Evolutionary conservation across 306 rosid species (phyloP).

Genomic region (Biancaea sappan): DNA sequence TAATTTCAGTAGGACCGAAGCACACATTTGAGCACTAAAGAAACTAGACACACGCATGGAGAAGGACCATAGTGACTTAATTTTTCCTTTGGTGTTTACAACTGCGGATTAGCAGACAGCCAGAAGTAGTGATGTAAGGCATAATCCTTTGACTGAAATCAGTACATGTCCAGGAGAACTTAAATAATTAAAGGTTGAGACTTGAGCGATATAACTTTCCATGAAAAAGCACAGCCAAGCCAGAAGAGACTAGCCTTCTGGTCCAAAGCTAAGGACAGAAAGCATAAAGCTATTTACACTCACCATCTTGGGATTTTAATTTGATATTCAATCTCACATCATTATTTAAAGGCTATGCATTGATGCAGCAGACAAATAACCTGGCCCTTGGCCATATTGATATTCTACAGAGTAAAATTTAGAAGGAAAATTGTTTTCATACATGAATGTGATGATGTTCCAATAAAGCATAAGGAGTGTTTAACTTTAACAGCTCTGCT

Average conservation of each 20-base stretch:
- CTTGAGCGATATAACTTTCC: background rate
- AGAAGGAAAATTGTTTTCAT: background rate
- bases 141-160: background rate
- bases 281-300: background rate
- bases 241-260: background rate
- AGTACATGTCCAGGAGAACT: background rate
- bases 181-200: background rate
- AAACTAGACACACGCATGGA: background rate
- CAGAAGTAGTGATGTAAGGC: background rate
- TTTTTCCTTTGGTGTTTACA: background rate
- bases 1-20: background rate
- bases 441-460: background rate
- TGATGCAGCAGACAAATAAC: slow-evolving; percentile 21
- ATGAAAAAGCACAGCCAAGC: background rate
- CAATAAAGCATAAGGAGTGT: background rate
- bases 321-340: background rate
- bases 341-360: background rate
- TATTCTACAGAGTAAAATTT: background rate
- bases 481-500: background rate
- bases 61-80: background rate
- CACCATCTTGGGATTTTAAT: background rate
- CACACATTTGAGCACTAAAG: background rate
- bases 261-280: background rate
- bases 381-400: slow-evolving; percentile 7
- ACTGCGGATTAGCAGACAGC: background rate